Conservation (phyloP, 768 basidiomycete genomes). For the Auricularia sp. region DNA sequence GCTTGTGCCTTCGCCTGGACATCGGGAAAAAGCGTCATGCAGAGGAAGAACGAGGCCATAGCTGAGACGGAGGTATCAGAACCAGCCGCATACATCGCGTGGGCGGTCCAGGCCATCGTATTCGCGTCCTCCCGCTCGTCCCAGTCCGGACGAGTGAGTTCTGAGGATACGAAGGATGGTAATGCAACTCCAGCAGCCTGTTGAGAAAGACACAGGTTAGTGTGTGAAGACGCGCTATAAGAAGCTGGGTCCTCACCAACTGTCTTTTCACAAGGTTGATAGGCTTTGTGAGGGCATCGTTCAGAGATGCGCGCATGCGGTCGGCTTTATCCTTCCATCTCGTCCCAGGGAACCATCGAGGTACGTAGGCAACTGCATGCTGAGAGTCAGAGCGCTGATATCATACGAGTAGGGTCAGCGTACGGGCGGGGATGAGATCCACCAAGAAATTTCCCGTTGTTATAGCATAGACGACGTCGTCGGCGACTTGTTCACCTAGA, state of each 20-base stretch:
- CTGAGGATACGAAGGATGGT: too few relatives aligned
- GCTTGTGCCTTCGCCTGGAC: conserved; percentile 14
- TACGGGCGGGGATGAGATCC: not conserved
- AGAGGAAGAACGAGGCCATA: conserved; percentile 9
- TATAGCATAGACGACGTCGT: not conserved
- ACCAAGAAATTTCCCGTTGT: not conserved
- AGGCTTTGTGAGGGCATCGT: too few relatives aligned
- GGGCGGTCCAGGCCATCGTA: too few relatives aligned
- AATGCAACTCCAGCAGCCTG: too few relatives aligned
- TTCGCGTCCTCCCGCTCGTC: too few relatives aligned
- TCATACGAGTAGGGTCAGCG: not conserved
- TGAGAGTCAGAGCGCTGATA: not conserved
- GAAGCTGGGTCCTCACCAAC: too few relatives aligned
- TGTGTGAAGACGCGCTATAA: not conserved
- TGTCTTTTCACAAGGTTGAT: too few relatives aligned
- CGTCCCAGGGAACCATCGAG: conserved; percentile 5
- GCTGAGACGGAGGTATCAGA: too few relatives aligned
- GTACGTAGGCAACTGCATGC: not conserved
- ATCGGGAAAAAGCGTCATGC: conserved; percentile 19
- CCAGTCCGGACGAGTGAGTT: too few relatives aligned
- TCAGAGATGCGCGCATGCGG: too few relatives aligned
- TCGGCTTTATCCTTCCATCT: not conserved
- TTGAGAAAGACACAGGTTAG: not conserved
- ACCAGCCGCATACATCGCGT: too few relatives aligned
- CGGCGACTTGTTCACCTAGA: too few relatives aligned